A percentile compares a stretch with the other conserved stretches of the same genome.
Evolutionary conservation across 331 rosid genomes (phyloP).

Genomic region (Cydonia oblonga): DNA sequence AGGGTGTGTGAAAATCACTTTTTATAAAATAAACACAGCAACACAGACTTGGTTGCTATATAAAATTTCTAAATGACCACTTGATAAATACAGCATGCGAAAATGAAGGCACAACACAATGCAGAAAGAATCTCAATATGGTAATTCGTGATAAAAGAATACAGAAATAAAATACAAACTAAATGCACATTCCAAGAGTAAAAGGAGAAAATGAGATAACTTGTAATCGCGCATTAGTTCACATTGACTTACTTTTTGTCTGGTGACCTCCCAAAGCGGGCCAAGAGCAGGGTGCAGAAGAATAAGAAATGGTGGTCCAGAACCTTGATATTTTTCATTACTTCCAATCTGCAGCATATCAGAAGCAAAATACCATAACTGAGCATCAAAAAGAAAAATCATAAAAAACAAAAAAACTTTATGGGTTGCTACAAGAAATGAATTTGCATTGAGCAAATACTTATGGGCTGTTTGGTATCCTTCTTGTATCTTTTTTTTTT

Average conservation of each 20-base stretch:
- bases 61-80: too few relatives aligned
- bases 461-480: not conserved
- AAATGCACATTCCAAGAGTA: too few relatives aligned
- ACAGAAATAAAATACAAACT: too few relatives aligned
- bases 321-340: slow-evolving; percentile 57
- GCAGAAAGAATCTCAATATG: too few relatives aligned
- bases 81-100: too few relatives aligned
- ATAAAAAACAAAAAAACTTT: not conserved
- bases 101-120: too few relatives aligned
- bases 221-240: not conserved
- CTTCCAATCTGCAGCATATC: slow-evolving; percentile 55
- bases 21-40: not conserved
- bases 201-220: not conserved
- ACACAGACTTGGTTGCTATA: too few relatives aligned
- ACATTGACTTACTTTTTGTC: slow-evolving; percentile 58
- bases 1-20: too few relatives aligned
- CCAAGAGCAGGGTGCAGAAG: slow-evolving; percentile 96
- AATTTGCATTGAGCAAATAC: not conserved
- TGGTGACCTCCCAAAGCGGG: slow-evolving; percentile 92
- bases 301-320: slow-evolving; percentile 90
- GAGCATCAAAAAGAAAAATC: slow-evolving; percentile 1
- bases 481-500: not conserved
- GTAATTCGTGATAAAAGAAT: too few relatives aligned
- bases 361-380: slow-evolving; percentile 12
- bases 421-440: not conserved